A percentile compares a stretch with the other conserved stretches of the same genome.
Conservation (phyloP, 2,329 filamentous ascomycete species). For the Botryosphaeria dothidea region DNA sequence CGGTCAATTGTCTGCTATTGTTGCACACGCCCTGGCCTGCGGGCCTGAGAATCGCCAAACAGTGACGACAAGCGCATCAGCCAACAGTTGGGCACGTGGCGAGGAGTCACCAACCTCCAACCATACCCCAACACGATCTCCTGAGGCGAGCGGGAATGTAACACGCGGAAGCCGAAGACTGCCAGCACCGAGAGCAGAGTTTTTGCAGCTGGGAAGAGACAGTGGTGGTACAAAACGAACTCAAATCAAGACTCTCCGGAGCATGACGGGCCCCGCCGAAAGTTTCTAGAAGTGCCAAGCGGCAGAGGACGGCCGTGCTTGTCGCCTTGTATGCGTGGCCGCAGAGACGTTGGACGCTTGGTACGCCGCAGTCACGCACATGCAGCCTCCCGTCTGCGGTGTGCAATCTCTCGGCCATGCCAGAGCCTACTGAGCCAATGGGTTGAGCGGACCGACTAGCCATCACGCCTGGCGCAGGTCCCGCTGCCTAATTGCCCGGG, state of each 20-base stretch:
- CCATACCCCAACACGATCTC: not conserved
- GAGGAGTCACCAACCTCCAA: not conserved
- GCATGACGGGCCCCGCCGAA: not conserved
- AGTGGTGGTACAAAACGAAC: not conserved
- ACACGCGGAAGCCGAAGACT: not conserved
- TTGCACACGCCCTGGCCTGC: not conserved
- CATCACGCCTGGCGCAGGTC: not conserved
- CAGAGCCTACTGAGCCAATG: conserved; percentile 10
- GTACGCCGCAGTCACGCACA: not conserved
- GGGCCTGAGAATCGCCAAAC: not conserved
- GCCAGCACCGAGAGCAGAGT: not conserved
- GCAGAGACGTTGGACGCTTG: not conserved
- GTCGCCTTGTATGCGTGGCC: not conserved
- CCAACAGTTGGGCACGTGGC: not conserved
- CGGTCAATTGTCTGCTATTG: not conserved
- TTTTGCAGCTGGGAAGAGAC: not conserved
- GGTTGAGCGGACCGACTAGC: not conserved
- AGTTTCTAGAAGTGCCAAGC: conserved; percentile 2
- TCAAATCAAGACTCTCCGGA: not conserved
- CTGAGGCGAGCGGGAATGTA: no score
- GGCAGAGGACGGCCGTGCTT: not conserved
- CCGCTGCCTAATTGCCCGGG: not conserved
- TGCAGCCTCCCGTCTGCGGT: not conserved
- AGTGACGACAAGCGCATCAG: not conserved
- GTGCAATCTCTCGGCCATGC: not conserved